These are phyloP conservation scores for Exophiala sp. DNA, from an alignment of 2,329 filamentous ascomycete genomes.

Conservation along the genomic window DNA sequence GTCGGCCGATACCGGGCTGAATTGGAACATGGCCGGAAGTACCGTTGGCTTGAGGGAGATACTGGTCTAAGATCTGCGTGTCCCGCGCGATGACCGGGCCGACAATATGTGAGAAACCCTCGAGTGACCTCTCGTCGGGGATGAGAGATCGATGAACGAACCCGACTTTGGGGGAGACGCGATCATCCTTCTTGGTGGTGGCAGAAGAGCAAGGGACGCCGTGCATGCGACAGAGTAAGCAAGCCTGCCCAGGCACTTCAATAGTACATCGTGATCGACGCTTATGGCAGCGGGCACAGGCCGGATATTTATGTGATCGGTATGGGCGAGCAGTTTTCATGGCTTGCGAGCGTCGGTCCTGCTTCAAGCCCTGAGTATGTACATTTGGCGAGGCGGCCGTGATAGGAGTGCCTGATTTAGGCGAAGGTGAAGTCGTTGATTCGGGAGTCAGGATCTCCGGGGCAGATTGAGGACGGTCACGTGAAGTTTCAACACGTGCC, in stretches of 20 bases:
- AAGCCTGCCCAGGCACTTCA: slow-evolving; percentile 51
- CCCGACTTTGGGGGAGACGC: slow-evolving; percentile 24
- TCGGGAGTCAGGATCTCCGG: background rate
- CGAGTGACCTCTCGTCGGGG: slow-evolving; percentile 17
- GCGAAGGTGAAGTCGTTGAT: background rate
- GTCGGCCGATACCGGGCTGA: slow-evolving; percentile 34
- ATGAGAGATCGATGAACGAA: slow-evolving; percentile 26
- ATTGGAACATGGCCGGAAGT: slow-evolving; percentile 25
- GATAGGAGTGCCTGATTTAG: background rate
- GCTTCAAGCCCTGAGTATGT: background rate
- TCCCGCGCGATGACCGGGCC: slow-evolving; percentile 59
- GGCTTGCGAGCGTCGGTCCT: background rate
- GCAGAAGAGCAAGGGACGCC: slow-evolving; percentile 57
- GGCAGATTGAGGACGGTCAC: background rate
- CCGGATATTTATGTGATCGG: slow-evolving; percentile 59
- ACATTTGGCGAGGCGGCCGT: background rate
- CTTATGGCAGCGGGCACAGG: slow-evolving; percentile 58
- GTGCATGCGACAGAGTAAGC: slow-evolving; percentile 58
- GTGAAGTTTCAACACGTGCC: background rate
- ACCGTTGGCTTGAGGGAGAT: slow-evolving; percentile 45
- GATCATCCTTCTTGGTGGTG: slow-evolving; percentile 33
- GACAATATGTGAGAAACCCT: slow-evolving; percentile 50
- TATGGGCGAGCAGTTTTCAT: slow-evolving; percentile 49
- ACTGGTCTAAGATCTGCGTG: slow-evolving; percentile 59
- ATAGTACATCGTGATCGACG: slow-evolving; percentile 62